A percentile compares a stretch with the other conserved stretches of the same genome.
phyloP scores from a whole-genome alignment of 371 early-diverging fungal genomes.

The Syncephalastrum racemosum region DNA sequence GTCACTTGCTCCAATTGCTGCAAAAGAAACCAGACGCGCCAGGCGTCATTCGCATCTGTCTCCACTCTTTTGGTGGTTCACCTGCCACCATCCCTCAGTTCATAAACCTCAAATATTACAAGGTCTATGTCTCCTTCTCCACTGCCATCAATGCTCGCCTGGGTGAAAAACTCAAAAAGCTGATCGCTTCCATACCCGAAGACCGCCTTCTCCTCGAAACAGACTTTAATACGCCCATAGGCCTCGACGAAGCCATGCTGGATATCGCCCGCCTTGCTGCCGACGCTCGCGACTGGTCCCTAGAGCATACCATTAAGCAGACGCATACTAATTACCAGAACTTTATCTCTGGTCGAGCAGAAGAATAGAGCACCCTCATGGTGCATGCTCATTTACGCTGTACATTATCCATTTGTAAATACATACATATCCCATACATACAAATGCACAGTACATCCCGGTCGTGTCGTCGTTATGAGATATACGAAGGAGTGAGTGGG shows the following conservation, averaged over 20 bases:
- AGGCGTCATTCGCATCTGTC: constrained; percentile 53
- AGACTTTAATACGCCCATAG: constrained; percentile 67
- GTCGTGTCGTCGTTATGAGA: too few species aligned
- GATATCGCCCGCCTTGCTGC: constrained; percentile 64
- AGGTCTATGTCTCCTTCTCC: constrained; percentile 67
- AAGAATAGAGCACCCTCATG: neutral
- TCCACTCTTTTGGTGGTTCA: constrained; percentile 88
- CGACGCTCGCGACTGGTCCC: constrained; percentile 65
- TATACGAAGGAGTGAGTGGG: too few species aligned
- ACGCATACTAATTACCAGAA: constrained; percentile 63
- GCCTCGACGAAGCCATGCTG: constrained; percentile 58
- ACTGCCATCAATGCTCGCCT: constrained; percentile 59
- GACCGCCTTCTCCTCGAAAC: constrained; percentile 81
- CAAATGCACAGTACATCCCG: too few species aligned
- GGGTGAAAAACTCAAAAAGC: constrained; percentile 45
- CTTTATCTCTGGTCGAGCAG: constrained; percentile 41
- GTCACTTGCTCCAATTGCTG: constrained; percentile 59
- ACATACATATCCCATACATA: too few species aligned
- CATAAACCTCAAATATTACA: constrained; percentile 39
- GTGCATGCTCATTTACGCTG: too few species aligned
- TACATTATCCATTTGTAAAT: too few species aligned
- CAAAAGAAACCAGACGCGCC: constrained; percentile 19
- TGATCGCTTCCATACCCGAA: constrained; percentile 67
- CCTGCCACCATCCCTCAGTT: constrained; percentile 70
- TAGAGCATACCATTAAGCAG: constrained; percentile 51